Evolutionary conservation across 2,329 filamentous ascomycete genomes (phyloP).

Genomic region (Epichloe hybrida): DNA sequence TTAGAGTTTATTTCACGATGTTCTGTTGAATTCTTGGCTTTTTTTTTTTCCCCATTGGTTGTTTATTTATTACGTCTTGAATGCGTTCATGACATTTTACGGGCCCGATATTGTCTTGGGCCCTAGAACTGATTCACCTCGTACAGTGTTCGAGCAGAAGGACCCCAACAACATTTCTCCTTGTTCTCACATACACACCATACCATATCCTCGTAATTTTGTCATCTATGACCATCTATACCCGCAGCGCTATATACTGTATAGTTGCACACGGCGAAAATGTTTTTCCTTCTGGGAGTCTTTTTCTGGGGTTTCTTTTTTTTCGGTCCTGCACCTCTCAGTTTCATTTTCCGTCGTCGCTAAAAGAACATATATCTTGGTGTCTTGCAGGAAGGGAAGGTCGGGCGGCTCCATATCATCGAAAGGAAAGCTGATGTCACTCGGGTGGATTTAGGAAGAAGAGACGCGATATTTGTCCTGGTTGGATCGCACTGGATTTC

Average conservation of each 20-base stretch:
- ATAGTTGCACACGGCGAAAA: neutral
- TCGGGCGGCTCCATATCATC: no score
- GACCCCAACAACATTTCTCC: neutral
- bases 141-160: neutral
- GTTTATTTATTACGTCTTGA: conserved; percentile 1
- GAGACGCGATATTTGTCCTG: no score
- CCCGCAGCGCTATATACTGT: neutral
- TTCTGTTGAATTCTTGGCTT: neutral
- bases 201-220: neutral
- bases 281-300: neutral
- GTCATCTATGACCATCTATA: neutral
- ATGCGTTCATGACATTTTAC: conserved; percentile 6
- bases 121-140: neutral
- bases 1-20: neutral
- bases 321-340: neutral
- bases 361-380: accelerated
- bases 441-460: no score
- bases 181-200: neutral
- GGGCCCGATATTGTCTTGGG: neutral
- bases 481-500: no score
- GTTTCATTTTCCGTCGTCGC: neutral
- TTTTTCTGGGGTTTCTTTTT: neutral
- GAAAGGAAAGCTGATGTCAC: no score
- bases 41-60: neutral
- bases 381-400: no score